Conservation (phyloP, 257 asterid species). For the Solanum arcanum region DNA sequence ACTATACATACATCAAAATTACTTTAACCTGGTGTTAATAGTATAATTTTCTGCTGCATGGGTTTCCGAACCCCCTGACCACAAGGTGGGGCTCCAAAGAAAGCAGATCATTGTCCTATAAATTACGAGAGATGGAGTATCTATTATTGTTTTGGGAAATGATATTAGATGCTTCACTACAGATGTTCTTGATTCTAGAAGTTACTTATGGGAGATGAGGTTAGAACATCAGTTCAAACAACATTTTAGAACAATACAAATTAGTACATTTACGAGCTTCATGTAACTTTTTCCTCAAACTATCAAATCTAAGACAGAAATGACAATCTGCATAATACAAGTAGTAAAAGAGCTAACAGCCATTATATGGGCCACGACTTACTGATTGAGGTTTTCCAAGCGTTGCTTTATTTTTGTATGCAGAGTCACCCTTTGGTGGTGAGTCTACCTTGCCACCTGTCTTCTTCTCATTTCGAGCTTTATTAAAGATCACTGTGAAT, state of each 20-base stretch:
- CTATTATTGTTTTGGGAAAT: not conserved
- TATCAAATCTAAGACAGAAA: not conserved
- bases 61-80: not conserved
- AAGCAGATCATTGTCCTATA: not conserved
- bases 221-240: not conserved
- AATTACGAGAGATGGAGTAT: not conserved
- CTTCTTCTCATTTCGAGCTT: slow-evolving; percentile 51
- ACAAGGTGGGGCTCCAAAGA: not conserved
- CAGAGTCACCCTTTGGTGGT: slow-evolving; percentile 35
- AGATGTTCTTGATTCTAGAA: not conserved
- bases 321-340: not conserved
- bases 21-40: not conserved
- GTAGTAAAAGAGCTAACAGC: not conserved
- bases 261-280: not conserved
- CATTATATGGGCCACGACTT: slow-evolving; percentile 13
- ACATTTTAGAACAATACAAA: not conserved
- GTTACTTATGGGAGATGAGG: not conserved
- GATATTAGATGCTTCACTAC: not conserved
- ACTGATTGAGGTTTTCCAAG: slow-evolving; percentile 67
- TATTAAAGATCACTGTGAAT: slow-evolving; percentile 56
- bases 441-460: slow-evolving; percentile 49
- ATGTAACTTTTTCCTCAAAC: not conserved
- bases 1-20: not conserved
- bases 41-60: not conserved
- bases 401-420: slow-evolving; percentile 32